Conservation (phyloP, 176 grass and related monocot genomes). For the Microstegium vimineum region DNA sequence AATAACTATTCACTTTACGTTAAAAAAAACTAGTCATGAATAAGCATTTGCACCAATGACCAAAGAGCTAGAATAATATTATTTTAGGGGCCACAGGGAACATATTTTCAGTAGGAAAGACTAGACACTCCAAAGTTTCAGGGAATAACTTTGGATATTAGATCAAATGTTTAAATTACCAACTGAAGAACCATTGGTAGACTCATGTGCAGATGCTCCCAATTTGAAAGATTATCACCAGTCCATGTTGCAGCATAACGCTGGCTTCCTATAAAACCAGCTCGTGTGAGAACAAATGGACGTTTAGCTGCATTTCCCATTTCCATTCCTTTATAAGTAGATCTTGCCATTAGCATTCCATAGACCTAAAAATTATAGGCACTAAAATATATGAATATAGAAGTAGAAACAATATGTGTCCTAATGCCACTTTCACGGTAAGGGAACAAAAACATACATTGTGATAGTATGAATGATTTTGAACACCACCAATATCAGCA, state of each 20-base stretch:
- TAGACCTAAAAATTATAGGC: slow-evolving; percentile 57
- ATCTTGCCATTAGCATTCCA: slow-evolving; percentile 95
- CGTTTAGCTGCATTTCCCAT: slow-evolving; percentile 58
- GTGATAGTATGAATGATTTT: slow-evolving; percentile 90
- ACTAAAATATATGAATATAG: neutral
- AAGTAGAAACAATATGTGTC: neutral
- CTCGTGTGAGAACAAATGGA: slow-evolving; percentile 93
- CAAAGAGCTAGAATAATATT: neutral
- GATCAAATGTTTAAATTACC: slow-evolving; percentile 47
- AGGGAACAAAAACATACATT: slow-evolving; percentile 55
- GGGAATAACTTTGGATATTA: neutral
- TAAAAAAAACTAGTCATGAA: neutral
- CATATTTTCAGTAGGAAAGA: neutral
- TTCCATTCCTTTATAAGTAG: slow-evolving; percentile 87
- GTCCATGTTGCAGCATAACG: slow-evolving; percentile 97
- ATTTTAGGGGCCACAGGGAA: neutral
- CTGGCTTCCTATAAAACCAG: slow-evolving; percentile 93
- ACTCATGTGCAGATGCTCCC: slow-evolving; percentile 98
- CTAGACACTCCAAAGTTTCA: neutral
- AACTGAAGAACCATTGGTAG: slow-evolving; percentile 95
- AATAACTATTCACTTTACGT: neutral
- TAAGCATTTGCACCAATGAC: neutral
- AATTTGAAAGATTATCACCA: slow-evolving; percentile 88
- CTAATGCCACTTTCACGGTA: slow-evolving; percentile 15
- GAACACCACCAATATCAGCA: slow-evolving; percentile 62